Base-by-base conservation (phyloP, 148 eudicot species). In the Amaranthus palmeri region DNA sequence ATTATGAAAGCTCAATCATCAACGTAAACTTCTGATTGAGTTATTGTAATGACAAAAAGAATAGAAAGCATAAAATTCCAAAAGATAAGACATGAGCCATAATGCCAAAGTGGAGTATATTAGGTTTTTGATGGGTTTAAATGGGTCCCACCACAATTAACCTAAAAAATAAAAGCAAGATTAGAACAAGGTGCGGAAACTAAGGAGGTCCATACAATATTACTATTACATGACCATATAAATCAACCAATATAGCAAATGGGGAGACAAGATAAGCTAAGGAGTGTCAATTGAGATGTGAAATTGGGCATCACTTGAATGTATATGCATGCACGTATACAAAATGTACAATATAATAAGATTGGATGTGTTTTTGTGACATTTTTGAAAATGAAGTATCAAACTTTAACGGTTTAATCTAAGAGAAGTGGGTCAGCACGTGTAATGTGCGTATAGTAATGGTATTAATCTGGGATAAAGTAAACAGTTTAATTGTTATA, bases 261-360 rank as follows among this genome's bases (percentile, higher is more conserved):
- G 59, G 47, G 77, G 81, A 73, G 81, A 78, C 77, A 78, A 49
- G 81, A 78, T 67, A 62, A 68, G 74, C 54, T 63, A 54, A 49
- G 36, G 65, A 65, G 53, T 58, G 65, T 56, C 64, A 70, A 59
- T 0, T 40, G 11, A 3, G 8, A 14, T 45, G 17, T 74, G 77
- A 78, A 69, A 78, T 63, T 63, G 77, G 59, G 60, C 49, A 73
- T 62, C 4, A 58, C 6, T 53, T 50, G 45, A 74, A 74, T 79
- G 10, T 74, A 76, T 64, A 74, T 79, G 10, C 79, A 76, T 64
- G 79, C 78, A 79, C 44, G 61, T 40, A 68, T n/a, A 12, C n/a
- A 4, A 69, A 57, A 2, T 49, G 6, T 9, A 57, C 10, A 58
- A 17, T 17, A 52, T 52, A 52, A 7, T 25, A 25, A 25, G 36